A percentile compares a stretch with the other conserved stretches of the same genome.
Evolutionary conservation across 495 filamentous ascomycete species (phyloP).

Genomic region (Xylaria palmicola): DNA sequence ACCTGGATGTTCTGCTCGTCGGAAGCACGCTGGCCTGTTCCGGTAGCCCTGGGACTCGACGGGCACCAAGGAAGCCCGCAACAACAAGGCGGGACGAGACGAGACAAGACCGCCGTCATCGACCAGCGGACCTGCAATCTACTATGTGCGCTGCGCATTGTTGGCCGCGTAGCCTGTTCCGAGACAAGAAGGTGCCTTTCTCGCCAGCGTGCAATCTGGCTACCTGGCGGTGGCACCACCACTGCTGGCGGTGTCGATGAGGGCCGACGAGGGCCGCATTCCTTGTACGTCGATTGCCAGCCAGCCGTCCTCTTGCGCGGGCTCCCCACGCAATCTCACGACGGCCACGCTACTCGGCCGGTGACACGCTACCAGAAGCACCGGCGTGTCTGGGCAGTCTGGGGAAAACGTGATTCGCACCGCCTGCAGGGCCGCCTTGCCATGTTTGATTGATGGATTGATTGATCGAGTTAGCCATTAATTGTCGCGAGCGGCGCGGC

Average conservation of each 20-base stretch:
- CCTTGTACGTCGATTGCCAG: too few relatives aligned
- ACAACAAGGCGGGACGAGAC: too few relatives aligned
- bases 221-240: not conserved
- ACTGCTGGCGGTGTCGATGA: too few relatives aligned
- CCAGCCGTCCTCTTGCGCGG: too few relatives aligned
- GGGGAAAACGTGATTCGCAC: constrained; percentile 19
- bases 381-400: constrained; percentile 13
- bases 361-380: constrained; percentile 10
- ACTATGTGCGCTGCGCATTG: not conserved
- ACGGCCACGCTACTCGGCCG: not conserved
- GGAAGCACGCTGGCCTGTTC: constrained; percentile 6
- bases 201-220: not conserved
- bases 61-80: not conserved
- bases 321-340: too few relatives aligned
- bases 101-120: not conserved
- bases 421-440: constrained; percentile 14
- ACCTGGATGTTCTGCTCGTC: not conserved
- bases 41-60: not conserved
- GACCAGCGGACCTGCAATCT: not conserved
- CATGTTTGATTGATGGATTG: constrained; percentile 6
- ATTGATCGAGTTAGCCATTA: not conserved
- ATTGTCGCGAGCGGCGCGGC: not conserved
- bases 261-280: too few relatives aligned
- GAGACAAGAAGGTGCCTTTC: constrained; percentile 2
- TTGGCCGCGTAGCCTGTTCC: constrained; percentile 8